A percentile compares a stretch with the other conserved stretches of the same genome.
Evolutionary conservation across 441 rosid species (phyloP).

Genomic region (Macaranga tanarius): DNA sequence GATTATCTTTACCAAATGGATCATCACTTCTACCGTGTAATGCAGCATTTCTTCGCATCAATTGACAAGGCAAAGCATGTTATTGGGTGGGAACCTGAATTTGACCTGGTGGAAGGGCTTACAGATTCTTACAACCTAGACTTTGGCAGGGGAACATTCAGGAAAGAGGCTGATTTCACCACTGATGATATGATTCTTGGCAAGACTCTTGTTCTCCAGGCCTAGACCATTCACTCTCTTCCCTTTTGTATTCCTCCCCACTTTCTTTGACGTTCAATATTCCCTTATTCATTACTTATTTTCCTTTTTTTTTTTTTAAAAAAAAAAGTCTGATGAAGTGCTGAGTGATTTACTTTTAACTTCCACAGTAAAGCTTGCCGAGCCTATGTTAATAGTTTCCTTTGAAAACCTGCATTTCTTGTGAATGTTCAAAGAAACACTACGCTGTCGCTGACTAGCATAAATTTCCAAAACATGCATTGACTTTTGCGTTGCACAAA

Average conservation of each 20-base stretch:
- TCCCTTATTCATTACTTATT: conserved; percentile 1
- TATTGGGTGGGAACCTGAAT: conserved; percentile 73
- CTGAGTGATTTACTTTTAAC: neutral
- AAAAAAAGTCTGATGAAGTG: neutral
- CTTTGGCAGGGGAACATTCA: conserved; percentile 77
- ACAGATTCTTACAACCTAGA: conserved; percentile 88
- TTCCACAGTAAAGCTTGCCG: neutral
- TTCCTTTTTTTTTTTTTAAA: neutral
- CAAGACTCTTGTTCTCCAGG: conserved; percentile 69
- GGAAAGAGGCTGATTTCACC: conserved; percentile 92
- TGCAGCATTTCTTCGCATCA: conserved; percentile 97
- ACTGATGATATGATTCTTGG: conserved; percentile 82
- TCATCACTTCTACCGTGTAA: neutral
- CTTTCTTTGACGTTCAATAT: neutral
- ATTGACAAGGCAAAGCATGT: conserved; percentile 83
- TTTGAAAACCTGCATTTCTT: neutral
- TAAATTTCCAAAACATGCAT: neutral
- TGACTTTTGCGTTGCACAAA: neutral
- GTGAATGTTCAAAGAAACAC: too few species aligned
- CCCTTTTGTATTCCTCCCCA: conserved; percentile 1
- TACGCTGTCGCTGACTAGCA: neutral
- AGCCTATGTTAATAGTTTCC: too few species aligned
- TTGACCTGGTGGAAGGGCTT: conserved; percentile 78
- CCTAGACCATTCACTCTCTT: conserved; percentile 31
- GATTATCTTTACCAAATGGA: neutral